Evolutionary conservation across 306 rosid species (phyloP).

Genomic region (Crotalaria pallida): DNA sequence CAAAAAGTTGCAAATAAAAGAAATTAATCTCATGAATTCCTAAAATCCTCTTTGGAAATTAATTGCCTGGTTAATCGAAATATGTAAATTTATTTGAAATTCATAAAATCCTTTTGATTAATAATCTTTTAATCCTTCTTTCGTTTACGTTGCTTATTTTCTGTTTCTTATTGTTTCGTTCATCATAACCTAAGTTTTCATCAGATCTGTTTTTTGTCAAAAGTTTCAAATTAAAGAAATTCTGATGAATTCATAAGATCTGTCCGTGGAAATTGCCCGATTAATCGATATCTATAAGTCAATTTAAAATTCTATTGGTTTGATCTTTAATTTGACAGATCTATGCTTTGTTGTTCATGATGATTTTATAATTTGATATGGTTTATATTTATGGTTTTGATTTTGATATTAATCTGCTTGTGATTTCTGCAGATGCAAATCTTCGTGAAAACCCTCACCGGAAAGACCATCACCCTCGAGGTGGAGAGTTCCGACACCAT

Average conservation of each 20-base stretch:
- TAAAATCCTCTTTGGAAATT: not conserved
- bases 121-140: not conserved
- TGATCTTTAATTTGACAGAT: too few relatives aligned
- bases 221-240: too few relatives aligned
- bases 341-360: not conserved
- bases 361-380: not conserved
- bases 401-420: not conserved
- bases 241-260: not conserved
- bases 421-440: slow-evolving; percentile 46
- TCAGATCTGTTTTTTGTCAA: not conserved
- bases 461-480: slow-evolving; percentile 61
- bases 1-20: too few relatives aligned
- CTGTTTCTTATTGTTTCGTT: too few relatives aligned
- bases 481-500: slow-evolving; percentile 62
- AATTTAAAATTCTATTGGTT: too few relatives aligned
- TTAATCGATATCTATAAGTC: too few relatives aligned
- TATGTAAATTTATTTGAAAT: too few relatives aligned
- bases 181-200: not conserved
- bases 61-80: too few relatives aligned
- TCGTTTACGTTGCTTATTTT: not conserved
- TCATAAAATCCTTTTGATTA: not conserved
- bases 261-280: not conserved
- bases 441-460: slow-evolving; percentile 59
- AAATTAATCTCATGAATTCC: too few relatives aligned
- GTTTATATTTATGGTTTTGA: not conserved